Conservation (phyloP, 352 stramenopile genomes). For the Phytophthora multivora region DNA sequence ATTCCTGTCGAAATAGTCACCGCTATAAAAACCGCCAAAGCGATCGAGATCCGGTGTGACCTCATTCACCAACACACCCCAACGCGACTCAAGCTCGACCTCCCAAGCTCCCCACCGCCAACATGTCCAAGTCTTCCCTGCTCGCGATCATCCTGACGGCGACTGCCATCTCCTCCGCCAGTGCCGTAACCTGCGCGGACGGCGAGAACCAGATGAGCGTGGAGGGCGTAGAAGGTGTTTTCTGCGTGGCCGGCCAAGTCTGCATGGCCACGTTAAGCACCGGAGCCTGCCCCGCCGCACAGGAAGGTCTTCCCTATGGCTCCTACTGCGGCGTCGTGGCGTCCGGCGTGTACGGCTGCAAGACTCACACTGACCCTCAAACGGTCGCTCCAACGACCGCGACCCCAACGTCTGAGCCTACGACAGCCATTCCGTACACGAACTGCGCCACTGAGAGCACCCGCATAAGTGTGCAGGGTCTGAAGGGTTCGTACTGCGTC, state of each 20-base stretch:
- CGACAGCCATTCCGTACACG: slow-evolving; percentile 14
- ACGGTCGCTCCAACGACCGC: slow-evolving; percentile 3
- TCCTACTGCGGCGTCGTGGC: slow-evolving; percentile 44
- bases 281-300: slow-evolving; percentile 25
- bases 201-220: slow-evolving; percentile 42
- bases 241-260: slow-evolving; percentile 29
- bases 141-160: slow-evolving; percentile 31
- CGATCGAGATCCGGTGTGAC: not conserved
- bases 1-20: slow-evolving; percentile 20
- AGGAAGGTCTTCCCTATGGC: slow-evolving; percentile 33
- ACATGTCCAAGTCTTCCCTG: slow-evolving; percentile 37
- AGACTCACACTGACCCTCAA: slow-evolving; percentile 11
- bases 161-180: slow-evolving; percentile 11
- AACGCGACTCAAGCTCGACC: slow-evolving; percentile 5
- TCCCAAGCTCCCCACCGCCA: not conserved
- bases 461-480: slow-evolving; percentile 40
- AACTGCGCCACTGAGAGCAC: slow-evolving; percentile 14
- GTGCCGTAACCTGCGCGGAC: slow-evolving; percentile 14
- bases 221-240: slow-evolving; percentile 34
- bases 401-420: not conserved
- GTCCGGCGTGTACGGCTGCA: slow-evolving; percentile 45
- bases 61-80: slow-evolving; percentile 27
- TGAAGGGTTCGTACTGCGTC: slow-evolving; percentile 53
- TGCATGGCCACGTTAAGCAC: slow-evolving; percentile 35
- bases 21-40: not conserved